Evolutionary conservation across 1,284 basidiomycete species (phyloP).

Genomic region (Cutaneotrichosporon cyanovorans): DNA sequence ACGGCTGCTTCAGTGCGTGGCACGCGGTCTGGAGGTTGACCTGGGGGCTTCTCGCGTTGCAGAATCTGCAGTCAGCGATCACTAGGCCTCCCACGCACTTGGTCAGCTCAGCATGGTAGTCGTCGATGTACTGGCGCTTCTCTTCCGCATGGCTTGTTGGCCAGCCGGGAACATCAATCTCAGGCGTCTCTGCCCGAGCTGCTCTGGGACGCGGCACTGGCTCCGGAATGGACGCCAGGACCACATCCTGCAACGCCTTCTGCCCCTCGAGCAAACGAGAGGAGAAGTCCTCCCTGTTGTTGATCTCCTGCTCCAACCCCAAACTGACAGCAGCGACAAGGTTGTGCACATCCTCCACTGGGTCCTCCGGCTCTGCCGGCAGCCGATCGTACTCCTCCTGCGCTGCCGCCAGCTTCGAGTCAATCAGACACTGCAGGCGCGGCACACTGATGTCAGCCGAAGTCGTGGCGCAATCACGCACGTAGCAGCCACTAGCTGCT

Average conservation of each 20-base stretch:
- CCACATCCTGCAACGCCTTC: neutral
- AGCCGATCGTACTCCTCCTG: neutral
- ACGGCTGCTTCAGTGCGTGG: neutral
- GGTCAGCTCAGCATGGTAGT: neutral
- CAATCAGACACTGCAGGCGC: neutral
- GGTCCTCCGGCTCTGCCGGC: constrained; percentile 5
- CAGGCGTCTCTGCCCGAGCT: neutral
- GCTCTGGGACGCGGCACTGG: constrained; percentile 10
- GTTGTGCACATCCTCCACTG: constrained; percentile 11
- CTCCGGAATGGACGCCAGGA: constrained; percentile 5
- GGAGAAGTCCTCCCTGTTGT: neutral
- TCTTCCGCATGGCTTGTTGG: neutral
- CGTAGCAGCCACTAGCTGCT: constrained; percentile 5
- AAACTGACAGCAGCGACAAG: constrained; percentile 1
- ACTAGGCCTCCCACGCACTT: neutral
- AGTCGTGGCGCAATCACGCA: neutral
- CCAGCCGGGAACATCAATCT: neutral
- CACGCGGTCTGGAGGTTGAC: neutral
- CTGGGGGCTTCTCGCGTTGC: neutral
- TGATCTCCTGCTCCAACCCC: neutral
- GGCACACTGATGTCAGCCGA: neutral
- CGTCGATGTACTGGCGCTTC: neutral
- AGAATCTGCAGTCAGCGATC: neutral
- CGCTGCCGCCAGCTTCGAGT: neutral
- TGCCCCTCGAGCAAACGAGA: constrained; percentile 6